Evolutionary conservation across 805 yeast species (phyloP).

Genomic region (Scheffersomyces coipomensis): DNA sequence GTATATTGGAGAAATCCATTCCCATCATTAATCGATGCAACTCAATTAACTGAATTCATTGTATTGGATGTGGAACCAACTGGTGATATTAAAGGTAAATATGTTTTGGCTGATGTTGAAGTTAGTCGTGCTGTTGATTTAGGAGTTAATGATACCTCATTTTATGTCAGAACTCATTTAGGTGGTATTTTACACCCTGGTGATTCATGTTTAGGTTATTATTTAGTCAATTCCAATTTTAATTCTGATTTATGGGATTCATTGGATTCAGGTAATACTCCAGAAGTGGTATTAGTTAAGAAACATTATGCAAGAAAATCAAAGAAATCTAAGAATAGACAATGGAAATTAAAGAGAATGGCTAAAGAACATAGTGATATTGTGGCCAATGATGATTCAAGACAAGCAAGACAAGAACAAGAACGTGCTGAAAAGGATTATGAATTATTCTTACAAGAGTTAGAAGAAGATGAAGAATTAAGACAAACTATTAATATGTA

Average conservation of each 20-base stretch:
- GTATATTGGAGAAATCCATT: conserved; percentile 86
- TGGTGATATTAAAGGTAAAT: conserved; percentile 72
- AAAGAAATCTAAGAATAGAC: conserved; percentile 72
- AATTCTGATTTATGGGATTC: conserved; percentile 84
- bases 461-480: conserved; percentile 94
- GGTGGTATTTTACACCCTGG: conserved; percentile 97
- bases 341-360: conserved; percentile 95
- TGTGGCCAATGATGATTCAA: conserved; percentile 65
- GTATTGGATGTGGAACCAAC: conserved; percentile 94
- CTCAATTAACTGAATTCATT: conserved; percentile 79
- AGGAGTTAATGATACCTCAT: conserved; percentile 82
- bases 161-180: conserved; percentile 83
- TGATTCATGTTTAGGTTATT: conserved; percentile 92
- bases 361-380: conserved; percentile 92
- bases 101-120: conserved; percentile 85
- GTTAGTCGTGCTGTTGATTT: conserved; percentile 87
- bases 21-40: conserved; percentile 67
- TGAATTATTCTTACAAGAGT: conserved; percentile 92
- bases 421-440: conserved; percentile 94
- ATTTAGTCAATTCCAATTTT: conserved; percentile 78
- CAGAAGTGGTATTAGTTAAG: conserved; percentile 88
- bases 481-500: conserved; percentile 88
- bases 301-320: conserved; percentile 81
- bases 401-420: conserved; percentile 81
- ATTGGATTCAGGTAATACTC: conserved; percentile 58